A percentile compares a stretch with the other conserved stretches of the same genome.
These are phyloP conservation scores for Colletotrichum musicola DNA, from an alignment of 2,329 filamentous ascomycete genomes.

Conservation along the genomic window DNA sequence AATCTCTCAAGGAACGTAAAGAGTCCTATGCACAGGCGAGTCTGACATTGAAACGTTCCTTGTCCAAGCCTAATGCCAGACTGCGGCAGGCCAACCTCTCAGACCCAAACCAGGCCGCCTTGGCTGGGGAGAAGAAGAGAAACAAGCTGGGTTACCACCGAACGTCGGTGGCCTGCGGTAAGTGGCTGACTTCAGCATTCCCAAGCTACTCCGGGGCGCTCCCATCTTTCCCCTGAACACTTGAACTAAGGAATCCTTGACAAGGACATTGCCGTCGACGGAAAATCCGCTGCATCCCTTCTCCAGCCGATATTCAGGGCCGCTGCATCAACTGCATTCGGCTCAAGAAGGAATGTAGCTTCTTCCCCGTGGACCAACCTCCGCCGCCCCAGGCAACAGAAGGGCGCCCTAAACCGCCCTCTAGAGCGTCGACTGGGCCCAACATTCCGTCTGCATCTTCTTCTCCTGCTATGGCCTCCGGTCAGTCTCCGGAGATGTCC, in stretches of 20 bases:
- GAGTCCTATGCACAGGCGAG: conserved; percentile 52
- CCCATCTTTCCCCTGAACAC: background rate
- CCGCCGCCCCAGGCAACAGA: conserved; percentile 59
- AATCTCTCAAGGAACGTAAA: conserved; percentile 50
- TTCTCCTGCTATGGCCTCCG: conserved; percentile 60
- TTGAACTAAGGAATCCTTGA: conserved; percentile 14
- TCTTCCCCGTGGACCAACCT: conserved; percentile 87
- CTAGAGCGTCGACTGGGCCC: conserved; percentile 54
- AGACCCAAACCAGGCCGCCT: conserved; percentile 50
- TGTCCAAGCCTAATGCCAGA: conserved; percentile 63
- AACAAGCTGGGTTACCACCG: conserved; percentile 97
- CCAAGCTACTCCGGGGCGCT: background rate
- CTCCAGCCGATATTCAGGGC: conserved; percentile 77
- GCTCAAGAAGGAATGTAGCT: conserved; percentile 94
- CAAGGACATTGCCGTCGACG: conserved; percentile 90
- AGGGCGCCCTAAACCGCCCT: conserved; percentile 56
- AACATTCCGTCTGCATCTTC: conserved; percentile 60
- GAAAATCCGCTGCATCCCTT: conserved; percentile 91
- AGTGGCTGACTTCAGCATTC: conserved; percentile 56
- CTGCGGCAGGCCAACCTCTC: conserved; percentile 53
- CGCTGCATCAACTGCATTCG: conserved; percentile 94
- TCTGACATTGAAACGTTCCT: conserved; percentile 60
- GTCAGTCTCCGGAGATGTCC: conserved; percentile 57
- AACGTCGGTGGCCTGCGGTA: conserved; percentile 95
- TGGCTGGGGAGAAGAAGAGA: conserved; percentile 69